These are phyloP conservation scores for Chamaecyparis obtusa DNA, from an alignment of 75 land plant genomes.

Conservation along the genomic window DNA sequence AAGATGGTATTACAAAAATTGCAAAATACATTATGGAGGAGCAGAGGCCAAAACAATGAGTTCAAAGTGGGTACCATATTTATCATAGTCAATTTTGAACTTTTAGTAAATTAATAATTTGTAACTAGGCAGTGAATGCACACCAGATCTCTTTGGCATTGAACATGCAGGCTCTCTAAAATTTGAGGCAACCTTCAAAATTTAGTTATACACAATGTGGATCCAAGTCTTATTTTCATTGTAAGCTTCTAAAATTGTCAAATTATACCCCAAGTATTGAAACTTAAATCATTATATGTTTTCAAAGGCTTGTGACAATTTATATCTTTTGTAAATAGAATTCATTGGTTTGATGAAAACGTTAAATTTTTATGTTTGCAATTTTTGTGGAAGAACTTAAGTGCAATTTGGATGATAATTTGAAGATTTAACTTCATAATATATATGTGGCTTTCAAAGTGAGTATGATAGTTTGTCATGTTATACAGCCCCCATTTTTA, in stretches of 20 bases:
- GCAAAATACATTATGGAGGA: constrained; percentile 33
- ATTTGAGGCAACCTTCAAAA: constrained; percentile 44
- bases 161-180: constrained; percentile 27
- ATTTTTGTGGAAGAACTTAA: constrained; percentile 35
- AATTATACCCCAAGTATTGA: not conserved
- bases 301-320: not conserved
- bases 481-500: not conserved
- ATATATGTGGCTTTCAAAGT: constrained; percentile 28
- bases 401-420: constrained; percentile 12
- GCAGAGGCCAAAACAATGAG: constrained; percentile 39
- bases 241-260: constrained; percentile 11
- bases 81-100: not conserved
- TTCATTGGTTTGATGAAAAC: not conserved
- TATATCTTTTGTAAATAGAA: not conserved
- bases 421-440: constrained; percentile 11
- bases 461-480: not conserved
- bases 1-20: constrained; percentile 35
- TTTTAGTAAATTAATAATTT: not conserved
- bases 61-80: not conserved
- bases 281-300: not conserved
- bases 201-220: constrained; percentile 28
- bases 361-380: constrained; percentile 9
- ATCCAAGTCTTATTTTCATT: constrained; percentile 24
- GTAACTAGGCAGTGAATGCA: not conserved
- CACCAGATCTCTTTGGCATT: not conserved